Conservation (phyloP, 306 rosid genomes). For the Sechiopsis laciniata region DNA sequence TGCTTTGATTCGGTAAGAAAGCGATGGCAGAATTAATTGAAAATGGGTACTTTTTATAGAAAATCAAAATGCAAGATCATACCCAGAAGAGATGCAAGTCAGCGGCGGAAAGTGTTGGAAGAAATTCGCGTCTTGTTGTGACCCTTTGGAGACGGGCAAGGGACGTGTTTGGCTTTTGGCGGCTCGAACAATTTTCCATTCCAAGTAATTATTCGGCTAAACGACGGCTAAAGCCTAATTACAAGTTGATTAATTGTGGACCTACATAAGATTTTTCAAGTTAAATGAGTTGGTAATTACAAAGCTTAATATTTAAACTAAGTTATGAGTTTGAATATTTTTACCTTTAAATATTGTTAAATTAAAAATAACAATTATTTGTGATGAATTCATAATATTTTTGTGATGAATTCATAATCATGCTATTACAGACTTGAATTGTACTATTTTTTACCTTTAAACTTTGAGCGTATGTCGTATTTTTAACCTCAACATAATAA, state of each 20-base stretch:
- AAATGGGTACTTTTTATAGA: constrained; percentile 18
- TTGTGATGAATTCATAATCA: no score
- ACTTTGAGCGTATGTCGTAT: no score
- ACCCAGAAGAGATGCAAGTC: constrained; percentile 5
- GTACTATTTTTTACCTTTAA: no score
- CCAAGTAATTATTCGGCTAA: background rate
- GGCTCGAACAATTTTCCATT: constrained; percentile 11
- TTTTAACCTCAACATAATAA: no score
- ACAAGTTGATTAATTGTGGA: background rate
- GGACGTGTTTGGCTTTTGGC: constrained; percentile 39
- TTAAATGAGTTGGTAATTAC: no score
- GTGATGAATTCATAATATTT: no score
- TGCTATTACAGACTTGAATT: no score
- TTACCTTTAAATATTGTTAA: no score
- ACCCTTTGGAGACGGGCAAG: constrained; percentile 42
- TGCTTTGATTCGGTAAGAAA: background rate
- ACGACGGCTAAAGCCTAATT: background rate
- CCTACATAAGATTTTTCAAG: background rate
- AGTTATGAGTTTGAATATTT: no score
- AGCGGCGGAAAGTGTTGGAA: background rate
- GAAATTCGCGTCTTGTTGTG: constrained; percentile 6
- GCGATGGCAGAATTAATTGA: background rate
- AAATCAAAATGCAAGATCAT: constrained; percentile 14
- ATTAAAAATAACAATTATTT: no score
- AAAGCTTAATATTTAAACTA: no score